Conservation (phyloP, 108 stramenopile species). For the Craspedostauros australis region DNA sequence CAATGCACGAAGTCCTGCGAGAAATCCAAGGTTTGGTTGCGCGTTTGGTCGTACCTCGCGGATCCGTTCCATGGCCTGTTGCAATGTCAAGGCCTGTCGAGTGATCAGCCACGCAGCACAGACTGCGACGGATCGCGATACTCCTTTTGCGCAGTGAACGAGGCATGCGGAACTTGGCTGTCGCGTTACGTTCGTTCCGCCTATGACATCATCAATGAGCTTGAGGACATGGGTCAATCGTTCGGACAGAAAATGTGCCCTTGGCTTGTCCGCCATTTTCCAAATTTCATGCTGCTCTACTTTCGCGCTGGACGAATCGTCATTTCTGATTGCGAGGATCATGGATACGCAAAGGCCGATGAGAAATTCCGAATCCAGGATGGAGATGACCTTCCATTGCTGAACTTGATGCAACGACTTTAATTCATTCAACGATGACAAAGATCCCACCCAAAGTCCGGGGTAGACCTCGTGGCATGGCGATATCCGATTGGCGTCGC, state of each 20-base stretch:
- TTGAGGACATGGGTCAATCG: constrained; percentile 7
- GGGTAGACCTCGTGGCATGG: constrained; percentile 18
- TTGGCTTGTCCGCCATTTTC: constrained; percentile 17
- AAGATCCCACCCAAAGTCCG: constrained; percentile 23
- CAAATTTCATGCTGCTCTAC: constrained; percentile 19
- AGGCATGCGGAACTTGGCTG: constrained; percentile 9
- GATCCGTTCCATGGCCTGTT: constrained; percentile 22
- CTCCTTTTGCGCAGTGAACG: constrained; percentile 43
- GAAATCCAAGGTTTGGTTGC: constrained; percentile 35
- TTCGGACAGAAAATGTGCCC: constrained; percentile 15
- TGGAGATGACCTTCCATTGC: constrained; percentile 24
- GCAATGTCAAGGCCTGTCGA: constrained; percentile 6
- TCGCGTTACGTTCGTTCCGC: not conserved
- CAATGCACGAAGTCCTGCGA: constrained; percentile 23
- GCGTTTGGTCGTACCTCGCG: constrained; percentile 20
- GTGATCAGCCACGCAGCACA: constrained; percentile 38
- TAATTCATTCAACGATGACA: constrained; percentile 10
- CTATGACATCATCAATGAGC: constrained; percentile 12
- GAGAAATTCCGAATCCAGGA: constrained; percentile 4
- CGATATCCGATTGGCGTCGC: too few relatives aligned
- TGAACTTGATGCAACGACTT: not conserved
- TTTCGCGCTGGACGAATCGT: not conserved
- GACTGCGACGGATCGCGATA: constrained; percentile 31
- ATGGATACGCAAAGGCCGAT: not conserved
- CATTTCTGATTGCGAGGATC: not conserved